phyloP scores from a whole-genome alignment of 2,329 filamentous ascomycete species.

The Colletotrichum horii region DNA sequence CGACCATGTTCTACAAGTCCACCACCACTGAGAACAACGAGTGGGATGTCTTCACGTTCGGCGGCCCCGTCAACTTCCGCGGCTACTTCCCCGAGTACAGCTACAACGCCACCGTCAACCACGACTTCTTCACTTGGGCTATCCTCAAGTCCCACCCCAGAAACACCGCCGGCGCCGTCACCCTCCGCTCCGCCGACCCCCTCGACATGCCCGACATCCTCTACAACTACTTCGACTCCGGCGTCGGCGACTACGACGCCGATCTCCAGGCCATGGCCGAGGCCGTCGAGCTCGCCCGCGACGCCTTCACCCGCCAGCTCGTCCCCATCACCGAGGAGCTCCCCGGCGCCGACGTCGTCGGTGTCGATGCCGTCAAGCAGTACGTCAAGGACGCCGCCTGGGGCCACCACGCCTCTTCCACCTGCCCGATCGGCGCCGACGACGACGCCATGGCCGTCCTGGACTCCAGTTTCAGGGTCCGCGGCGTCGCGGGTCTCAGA shows the following conservation, averaged over 20 bases:
- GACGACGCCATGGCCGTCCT: slow-evolving; percentile 45
- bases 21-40: slow-evolving; percentile 28
- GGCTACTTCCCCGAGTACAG: slow-evolving; percentile 45
- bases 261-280: slow-evolving; percentile 62
- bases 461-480: slow-evolving; percentile 53
- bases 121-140: slow-evolving; percentile 48
- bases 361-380: slow-evolving; percentile 21
- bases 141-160: slow-evolving; percentile 68
- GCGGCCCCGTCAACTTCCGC: slow-evolving; percentile 41
- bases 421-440: slow-evolving; percentile 36
- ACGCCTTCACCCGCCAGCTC: slow-evolving; percentile 38
- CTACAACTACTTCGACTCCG: slow-evolving; percentile 65
- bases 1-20: slow-evolving; percentile 32
- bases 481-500: slow-evolving; percentile 48
- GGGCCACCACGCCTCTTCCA: slow-evolving; percentile 38
- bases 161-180: slow-evolving; percentile 67
- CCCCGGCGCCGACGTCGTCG: slow-evolving; percentile 21
- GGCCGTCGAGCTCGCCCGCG: slow-evolving; percentile 56
- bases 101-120: slow-evolving; percentile 32
- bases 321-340: slow-evolving; percentile 23
- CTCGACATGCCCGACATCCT: slow-evolving; percentile 67
- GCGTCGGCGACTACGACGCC: slow-evolving; percentile 48
- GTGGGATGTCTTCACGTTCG: slow-evolving; percentile 39
- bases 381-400: slow-evolving; percentile 36
- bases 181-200: slow-evolving; percentile 64